Base-by-base conservation (phyloP, 2,329 filamentous ascomycete genomes). In the Elsinoe arachidis region DNA sequence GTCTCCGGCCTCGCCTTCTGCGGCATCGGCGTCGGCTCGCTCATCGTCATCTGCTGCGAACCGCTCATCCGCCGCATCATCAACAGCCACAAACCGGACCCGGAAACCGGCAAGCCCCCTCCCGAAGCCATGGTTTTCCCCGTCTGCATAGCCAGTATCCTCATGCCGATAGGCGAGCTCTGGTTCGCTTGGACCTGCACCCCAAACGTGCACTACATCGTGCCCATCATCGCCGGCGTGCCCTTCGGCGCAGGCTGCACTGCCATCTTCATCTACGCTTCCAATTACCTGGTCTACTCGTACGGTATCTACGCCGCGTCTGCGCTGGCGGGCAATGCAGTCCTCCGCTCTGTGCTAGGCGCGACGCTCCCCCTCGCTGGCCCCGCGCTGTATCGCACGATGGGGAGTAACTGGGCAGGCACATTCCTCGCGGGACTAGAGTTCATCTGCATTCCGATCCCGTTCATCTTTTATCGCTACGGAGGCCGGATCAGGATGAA, bases 151-250 rank as follows among this genome's bases (percentile, higher is more conserved):
- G 88, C 87, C 2, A 82, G 88, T 0, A 68, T 95, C 1, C 74
- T 89, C 1, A 83, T 87, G 0, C 87, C 90, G 0, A 70, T 88
- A 2, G 91, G 90, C 14, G 86, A 96, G 70, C 80, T 96, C 21
- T 86, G 85, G 69, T 96, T 96, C 67, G 83, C 88, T 0, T 96
- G 90, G 90, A 95, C 90, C 0, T 90, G 85, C 60, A 81, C 90
- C 0, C 90, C 90, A 0, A 80, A 81, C 3, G 88, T 95, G 33
- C 90, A 89, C 68, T 95, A 88, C 86, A 83, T 90, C n/a, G 77
- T 83, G 17, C 86, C 88, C 1, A 85, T 95, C 51, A 74, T 88
- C 0, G 88, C 88, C 1, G 88, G 89, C 0, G 80, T 95, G 5
- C 86, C 86, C 0, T 95, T 93, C 64, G 88, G 88, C 9, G 78